Base-by-base conservation (phyloP, 2,329 filamentous ascomycete species). In the Fusarium sp. region DNA sequence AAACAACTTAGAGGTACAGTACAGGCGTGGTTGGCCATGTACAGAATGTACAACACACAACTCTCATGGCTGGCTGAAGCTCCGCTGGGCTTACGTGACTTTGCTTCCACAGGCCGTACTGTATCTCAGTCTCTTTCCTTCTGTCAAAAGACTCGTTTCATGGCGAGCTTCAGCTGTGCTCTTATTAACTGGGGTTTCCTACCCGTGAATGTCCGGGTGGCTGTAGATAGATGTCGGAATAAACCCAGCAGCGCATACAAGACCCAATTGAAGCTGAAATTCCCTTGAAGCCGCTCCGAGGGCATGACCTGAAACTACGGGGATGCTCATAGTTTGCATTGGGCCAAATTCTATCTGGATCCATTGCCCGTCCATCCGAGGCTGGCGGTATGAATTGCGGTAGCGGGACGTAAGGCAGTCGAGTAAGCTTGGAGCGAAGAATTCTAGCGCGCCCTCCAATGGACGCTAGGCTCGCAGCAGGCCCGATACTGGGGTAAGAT, bases 301-400 rank as follows among this genome's bases (percentile, higher is more conserved):
- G 67, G 61, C 39, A 64, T 58, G 64, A 62, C 67, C 61, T 61
- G 63, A 45, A 58, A 61, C 35, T 60, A 62, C 62, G 69, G 65
- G 65, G 62, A 70, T 48, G 31, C 42, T 21, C 21, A 31, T 58
- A 55, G 38, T 42, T 60, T 29, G 65, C 46, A 60, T 73, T 67
- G 60, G 66, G 56, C 31, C 56, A 52, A 60, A 59, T 51, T 49
- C 61, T 66, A 70, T 72, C 67, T 69, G 66, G 55, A 73, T 70
- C 66, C 59, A 51, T 63, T 48, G 64, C 63, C 64, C 52, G 27
- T 29, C 63, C 52, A 63, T 69, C 59, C 58, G 59, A 45, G 45
- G 46, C 60, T 65, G 46, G 63, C 56, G 66, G 63, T 46, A 49
- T 69, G 61, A 68, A 44, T 54, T 55, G 51, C 19, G 25, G 51